phyloP scores from a whole-genome alignment of 495 filamentous ascomycete species.

The Durotheca rogersii region DNA sequence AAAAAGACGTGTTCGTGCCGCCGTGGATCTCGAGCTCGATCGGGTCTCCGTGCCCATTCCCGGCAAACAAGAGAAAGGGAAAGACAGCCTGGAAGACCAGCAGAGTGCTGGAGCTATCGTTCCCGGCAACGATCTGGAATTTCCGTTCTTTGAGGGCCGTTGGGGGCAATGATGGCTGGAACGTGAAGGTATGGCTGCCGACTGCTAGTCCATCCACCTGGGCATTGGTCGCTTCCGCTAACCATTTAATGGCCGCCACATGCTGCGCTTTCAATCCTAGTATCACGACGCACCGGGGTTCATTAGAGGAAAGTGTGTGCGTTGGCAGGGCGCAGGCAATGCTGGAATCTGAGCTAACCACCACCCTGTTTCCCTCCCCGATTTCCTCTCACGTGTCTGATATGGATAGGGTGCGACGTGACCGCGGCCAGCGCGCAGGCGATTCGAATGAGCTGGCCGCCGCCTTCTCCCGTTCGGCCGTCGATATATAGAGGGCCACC shows the following conservation, averaged over 20 bases:
- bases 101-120: conserved; percentile 54
- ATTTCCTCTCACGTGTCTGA: conserved; percentile 71
- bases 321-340: no score
- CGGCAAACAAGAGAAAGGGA: conserved; percentile 69
- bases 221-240: conserved; percentile 64
- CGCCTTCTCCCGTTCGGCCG: conserved; percentile 77
- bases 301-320: conserved; percentile 11
- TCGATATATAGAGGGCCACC: conserved; percentile 54
- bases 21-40: conserved; percentile 65
- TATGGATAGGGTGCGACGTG: conserved; percentile 61
- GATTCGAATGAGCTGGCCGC: conserved; percentile 77
- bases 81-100: conserved; percentile 83
- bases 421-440: conserved; percentile 70
- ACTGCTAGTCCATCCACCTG: conserved; percentile 55
- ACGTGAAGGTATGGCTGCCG: conserved; percentile 56
- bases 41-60: conserved; percentile 40
- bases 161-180: conserved; percentile 47
- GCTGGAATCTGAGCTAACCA: conserved; percentile 34
- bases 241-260: conserved; percentile 63
- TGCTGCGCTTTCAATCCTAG: conserved; percentile 80
- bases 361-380: conserved; percentile 47
- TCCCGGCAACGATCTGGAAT: conserved; percentile 47
- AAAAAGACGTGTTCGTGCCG: conserved; percentile 74
- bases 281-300: conserved; percentile 30
- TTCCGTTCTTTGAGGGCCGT: conserved; percentile 39